Evolutionary conservation across 768 basidiomycete species (phyloP).

Genomic region (Amanita thiersii): DNA sequence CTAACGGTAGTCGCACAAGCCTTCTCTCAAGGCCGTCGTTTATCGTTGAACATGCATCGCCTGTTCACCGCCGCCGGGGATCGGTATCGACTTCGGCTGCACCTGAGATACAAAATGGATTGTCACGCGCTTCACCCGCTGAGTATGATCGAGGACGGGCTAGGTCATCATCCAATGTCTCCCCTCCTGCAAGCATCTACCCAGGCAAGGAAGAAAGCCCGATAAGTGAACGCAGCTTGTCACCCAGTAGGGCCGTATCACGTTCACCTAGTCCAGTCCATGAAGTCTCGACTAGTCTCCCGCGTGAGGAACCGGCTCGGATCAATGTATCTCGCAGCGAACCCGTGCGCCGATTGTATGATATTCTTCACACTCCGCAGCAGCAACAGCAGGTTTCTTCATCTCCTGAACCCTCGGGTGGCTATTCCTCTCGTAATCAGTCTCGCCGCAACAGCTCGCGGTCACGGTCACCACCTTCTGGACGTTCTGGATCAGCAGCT

Average conservation of each 20-base stretch:
- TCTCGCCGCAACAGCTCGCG: not conserved
- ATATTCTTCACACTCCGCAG: constrained; percentile 8
- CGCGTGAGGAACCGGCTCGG: not conserved
- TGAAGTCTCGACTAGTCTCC: not conserved
- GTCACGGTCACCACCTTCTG: constrained; percentile 8
- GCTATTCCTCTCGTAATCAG: not conserved
- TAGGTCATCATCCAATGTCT: constrained; percentile 1
- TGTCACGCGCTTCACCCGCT: constrained; percentile 6
- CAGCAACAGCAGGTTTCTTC: constrained; percentile 2
- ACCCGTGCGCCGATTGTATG: constrained; percentile 3
- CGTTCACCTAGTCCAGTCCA: constrained; percentile 1
- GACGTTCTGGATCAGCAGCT: constrained; percentile 17
- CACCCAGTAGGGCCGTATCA: constrained; percentile 2
- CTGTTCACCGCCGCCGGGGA: constrained; percentile 2
- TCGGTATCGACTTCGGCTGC: not conserved
- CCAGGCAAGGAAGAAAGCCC: not conserved
- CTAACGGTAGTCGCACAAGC: constrained; percentile 8
- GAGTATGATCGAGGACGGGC: constrained; percentile 2
- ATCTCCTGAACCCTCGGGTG: not conserved
- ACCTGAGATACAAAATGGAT: not conserved
- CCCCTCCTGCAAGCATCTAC: not conserved
- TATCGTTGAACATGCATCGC: constrained; percentile 4
- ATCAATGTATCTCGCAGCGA: not conserved
- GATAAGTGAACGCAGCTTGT: not conserved
- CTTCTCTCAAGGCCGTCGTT: constrained; percentile 5